These are phyloP conservation scores for Tieghemostelium lacteum DNA, from an alignment of 78 protist genomes.

Conservation along the genomic window DNA sequence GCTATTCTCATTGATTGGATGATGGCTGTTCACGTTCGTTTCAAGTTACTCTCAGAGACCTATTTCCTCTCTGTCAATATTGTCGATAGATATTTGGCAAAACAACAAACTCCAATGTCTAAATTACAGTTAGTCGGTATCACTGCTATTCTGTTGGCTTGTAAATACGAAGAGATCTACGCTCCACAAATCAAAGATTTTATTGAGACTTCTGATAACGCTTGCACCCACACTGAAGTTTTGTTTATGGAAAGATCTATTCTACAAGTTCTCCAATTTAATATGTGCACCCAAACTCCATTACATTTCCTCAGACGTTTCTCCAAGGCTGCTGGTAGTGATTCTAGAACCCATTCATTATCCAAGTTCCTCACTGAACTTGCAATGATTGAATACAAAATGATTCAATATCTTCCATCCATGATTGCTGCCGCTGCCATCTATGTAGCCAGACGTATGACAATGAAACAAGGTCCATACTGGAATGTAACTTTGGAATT, in stretches of 20 bases:
- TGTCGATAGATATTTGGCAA: slow-evolving; percentile 92
- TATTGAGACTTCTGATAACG: slow-evolving; percentile 95
- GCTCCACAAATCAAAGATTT: slow-evolving; percentile 96
- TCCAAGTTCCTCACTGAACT: slow-evolving; percentile 93
- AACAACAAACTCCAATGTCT: slow-evolving; percentile 22
- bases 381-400: slow-evolving; percentile 82
- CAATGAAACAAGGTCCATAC: slow-evolving; percentile 54
- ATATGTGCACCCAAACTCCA: slow-evolving; percentile 88
- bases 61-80: slow-evolving; percentile 92
- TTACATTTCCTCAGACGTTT: slow-evolving; percentile 94
- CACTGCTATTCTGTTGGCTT: slow-evolving; percentile 96
- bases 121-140: slow-evolving; percentile 96
- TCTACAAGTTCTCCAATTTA: slow-evolving; percentile 89
- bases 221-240: slow-evolving; percentile 95
- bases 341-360: slow-evolving; percentile 76
- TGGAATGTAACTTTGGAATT: slow-evolving; percentile 81
- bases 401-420: slow-evolving; percentile 91
- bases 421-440: slow-evolving; percentile 92
- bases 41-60: slow-evolving; percentile 92
- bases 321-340: slow-evolving; percentile 90
- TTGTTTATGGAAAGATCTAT: slow-evolving; percentile 91
- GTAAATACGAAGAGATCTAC: slow-evolving; percentile 98
- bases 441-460: slow-evolving; percentile 88
- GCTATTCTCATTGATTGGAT: slow-evolving; percentile 97
- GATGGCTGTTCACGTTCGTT: slow-evolving; percentile 95